These are phyloP conservation scores for Lineolata rhizophorae DNA, from an alignment of 495 filamentous ascomycete species.

Conservation along the genomic window DNA sequence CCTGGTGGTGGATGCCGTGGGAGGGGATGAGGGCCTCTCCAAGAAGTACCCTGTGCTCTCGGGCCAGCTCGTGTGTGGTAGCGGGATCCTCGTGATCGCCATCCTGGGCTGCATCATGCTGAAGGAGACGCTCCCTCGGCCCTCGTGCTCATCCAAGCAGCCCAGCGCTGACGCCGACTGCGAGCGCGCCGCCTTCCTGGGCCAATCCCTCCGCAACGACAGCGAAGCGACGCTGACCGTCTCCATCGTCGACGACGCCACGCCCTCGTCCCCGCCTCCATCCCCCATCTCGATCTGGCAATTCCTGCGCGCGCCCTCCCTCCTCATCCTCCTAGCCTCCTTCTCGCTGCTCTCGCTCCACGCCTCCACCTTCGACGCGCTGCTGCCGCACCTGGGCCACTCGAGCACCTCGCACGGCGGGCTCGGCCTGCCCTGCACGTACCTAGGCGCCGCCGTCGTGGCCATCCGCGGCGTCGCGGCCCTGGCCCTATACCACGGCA, in stretches of 20 bases:
- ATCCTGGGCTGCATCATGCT: conserved; percentile 17
- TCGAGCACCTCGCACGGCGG: conserved; percentile 20
- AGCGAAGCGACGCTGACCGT: conserved; percentile 8
- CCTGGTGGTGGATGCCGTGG: conserved; percentile 12
- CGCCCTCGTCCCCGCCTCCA: too few relatives aligned
- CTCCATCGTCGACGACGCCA: conserved; percentile 12
- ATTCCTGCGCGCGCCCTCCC: conserved; percentile 21
- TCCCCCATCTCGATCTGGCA: conserved; percentile 21
- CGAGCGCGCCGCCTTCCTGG: conserved; percentile 23
- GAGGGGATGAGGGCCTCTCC: conserved; percentile 17
- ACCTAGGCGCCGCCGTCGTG: conserved; percentile 18
- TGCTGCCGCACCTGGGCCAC: conserved; percentile 24
- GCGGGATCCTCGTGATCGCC: conserved; percentile 19
- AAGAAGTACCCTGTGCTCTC: conserved; percentile 19
- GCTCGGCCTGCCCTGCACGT: conserved; percentile 23
- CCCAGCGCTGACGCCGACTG: conserved; percentile 12
- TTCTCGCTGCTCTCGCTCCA: conserved; percentile 24
- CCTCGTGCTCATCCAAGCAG: conserved; percentile 5
- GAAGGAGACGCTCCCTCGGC: conserved; percentile 19
- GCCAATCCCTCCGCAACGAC: conserved; percentile 8
- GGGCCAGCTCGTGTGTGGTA: conserved; percentile 22
- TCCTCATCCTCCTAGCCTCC: conserved; percentile 21
- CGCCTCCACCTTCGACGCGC: conserved; percentile 22
- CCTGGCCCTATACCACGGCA: conserved; percentile 13
- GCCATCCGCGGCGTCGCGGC: conserved; percentile 17